These are phyloP conservation scores for Nyssa sinensis DNA, from an alignment of 148 eudicot genomes.

Conservation along the genomic window DNA sequence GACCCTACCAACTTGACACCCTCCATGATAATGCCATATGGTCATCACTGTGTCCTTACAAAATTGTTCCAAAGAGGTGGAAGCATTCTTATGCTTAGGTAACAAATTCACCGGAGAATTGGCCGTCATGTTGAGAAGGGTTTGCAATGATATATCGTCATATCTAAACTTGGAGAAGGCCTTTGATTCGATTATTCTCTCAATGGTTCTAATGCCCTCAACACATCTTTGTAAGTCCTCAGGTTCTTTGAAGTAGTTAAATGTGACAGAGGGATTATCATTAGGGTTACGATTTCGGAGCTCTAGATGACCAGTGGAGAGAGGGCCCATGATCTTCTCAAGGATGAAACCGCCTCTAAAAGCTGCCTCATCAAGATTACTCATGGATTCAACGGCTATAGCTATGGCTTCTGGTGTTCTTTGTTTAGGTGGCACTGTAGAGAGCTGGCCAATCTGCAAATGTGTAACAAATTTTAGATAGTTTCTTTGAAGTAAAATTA, in stretches of 20 bases:
- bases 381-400: conserved; percentile 57
- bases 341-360: conserved; percentile 82
- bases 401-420: conserved; percentile 76
- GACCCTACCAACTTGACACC: conserved; percentile 58
- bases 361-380: conserved; percentile 41
- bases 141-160: conserved; percentile 22
- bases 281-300: conserved; percentile 49
- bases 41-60: conserved; percentile 81
- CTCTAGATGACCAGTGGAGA: conserved; percentile 68
- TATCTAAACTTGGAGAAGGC: conserved; percentile 53
- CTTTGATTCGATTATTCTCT: conserved; percentile 46
- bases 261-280: conserved; percentile 71
- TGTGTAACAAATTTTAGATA: background rate
- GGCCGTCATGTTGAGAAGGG: conserved; percentile 57
- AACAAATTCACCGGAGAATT: conserved; percentile 53
- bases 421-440: conserved; percentile 73
- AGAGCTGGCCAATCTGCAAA: conserved; percentile 78
- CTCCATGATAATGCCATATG: conserved; percentile 86
- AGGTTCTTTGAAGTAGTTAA: conserved; percentile 81
- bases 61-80: conserved; percentile 53
- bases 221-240: conserved; percentile 69
- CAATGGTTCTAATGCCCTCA: conserved; percentile 53
- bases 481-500: too few relatives aligned
- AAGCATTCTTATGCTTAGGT: conserved; percentile 51
- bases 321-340: conserved; percentile 76